Percentiles rank a stretch among this genome's conserved stretches.
These are phyloP conservation scores for Pyricularia pennisetigena DNA, from an alignment of 2,329 filamentous ascomycete genomes.

Conservation along the genomic window DNA sequence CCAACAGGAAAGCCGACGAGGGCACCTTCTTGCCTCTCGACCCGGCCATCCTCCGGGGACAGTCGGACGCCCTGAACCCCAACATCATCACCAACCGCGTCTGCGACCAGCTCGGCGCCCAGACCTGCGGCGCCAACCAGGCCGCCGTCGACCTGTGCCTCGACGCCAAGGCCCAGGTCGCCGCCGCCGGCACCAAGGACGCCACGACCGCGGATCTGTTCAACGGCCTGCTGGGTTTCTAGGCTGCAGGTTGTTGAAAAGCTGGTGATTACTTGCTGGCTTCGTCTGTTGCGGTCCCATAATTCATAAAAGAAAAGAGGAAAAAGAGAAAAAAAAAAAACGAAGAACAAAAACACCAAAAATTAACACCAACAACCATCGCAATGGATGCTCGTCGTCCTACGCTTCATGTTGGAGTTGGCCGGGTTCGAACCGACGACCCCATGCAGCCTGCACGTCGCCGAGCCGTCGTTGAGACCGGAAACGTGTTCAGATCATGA, in stretches of 20 bases:
- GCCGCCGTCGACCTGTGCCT: conserved; percentile 45
- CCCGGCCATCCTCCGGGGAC: conserved; percentile 47
- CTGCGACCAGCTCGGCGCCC: conserved; percentile 53
- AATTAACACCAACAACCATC: not conserved
- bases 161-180: conserved; percentile 34
- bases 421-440: conserved; percentile 2
- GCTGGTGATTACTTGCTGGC: too few species aligned
- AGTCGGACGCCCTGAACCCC: conserved; percentile 60
- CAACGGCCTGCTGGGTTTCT: conserved; percentile 22
- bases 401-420: not conserved
- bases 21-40: conserved; percentile 62
- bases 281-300: too few species aligned
- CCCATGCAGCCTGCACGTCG: not conserved
- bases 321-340: not conserved
- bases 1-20: conserved; percentile 45
- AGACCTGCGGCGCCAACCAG: conserved; percentile 53
- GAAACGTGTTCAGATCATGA: not conserved
- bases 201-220: conserved; percentile 26
- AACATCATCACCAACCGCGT: conserved; percentile 67
- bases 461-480: not conserved
- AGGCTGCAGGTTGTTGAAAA: not conserved
- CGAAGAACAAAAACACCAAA: not conserved
- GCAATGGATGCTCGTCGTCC: not conserved
- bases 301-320: not conserved
- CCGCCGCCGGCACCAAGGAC: conserved; percentile 22